A percentile compares a stretch with the other conserved stretches of the same genome.
phyloP scores from a whole-genome alignment of 2,329 filamentous ascomycete species.

The Myriosclerotinia scirpicola region DNA sequence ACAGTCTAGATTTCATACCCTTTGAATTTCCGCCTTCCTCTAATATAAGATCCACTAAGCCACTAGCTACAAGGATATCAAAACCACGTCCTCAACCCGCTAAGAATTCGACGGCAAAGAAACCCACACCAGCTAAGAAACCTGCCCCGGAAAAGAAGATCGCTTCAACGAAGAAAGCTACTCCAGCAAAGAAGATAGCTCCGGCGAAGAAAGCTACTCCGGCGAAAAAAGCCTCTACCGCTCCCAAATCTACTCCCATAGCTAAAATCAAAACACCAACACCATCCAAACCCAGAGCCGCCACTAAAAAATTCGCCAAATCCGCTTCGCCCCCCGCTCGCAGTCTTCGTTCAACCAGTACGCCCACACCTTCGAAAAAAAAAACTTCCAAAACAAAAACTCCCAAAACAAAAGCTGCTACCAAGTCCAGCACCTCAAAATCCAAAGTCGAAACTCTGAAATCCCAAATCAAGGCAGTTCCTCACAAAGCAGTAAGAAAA shows the following conservation, averaged over 20 bases:
- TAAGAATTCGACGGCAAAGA: neutral
- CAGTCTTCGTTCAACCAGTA: neutral
- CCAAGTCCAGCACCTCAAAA: neutral
- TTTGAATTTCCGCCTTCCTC: neutral
- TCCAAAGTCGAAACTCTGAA: neutral
- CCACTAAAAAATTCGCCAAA: neutral
- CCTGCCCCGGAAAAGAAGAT: neutral
- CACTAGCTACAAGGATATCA: conserved; percentile 11
- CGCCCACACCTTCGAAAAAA: neutral
- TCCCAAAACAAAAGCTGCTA: neutral
- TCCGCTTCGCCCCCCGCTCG: neutral
- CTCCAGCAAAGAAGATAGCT: no score
- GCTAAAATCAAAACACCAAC: neutral
- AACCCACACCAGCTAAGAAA: neutral
- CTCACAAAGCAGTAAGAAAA: neutral
- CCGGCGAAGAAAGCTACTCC: neutral
- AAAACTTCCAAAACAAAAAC: neutral
- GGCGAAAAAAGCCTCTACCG: neutral
- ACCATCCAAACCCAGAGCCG: neutral
- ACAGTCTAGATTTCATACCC: conserved; percentile 2
- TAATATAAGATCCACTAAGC: neutral
- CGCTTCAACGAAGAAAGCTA: no score
- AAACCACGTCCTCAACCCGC: neutral
- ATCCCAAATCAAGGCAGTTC: neutral
- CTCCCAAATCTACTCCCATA: neutral